phyloP scores from a whole-genome alignment of 2,329 filamentous ascomycete species.

The Fusarium sp. region DNA sequence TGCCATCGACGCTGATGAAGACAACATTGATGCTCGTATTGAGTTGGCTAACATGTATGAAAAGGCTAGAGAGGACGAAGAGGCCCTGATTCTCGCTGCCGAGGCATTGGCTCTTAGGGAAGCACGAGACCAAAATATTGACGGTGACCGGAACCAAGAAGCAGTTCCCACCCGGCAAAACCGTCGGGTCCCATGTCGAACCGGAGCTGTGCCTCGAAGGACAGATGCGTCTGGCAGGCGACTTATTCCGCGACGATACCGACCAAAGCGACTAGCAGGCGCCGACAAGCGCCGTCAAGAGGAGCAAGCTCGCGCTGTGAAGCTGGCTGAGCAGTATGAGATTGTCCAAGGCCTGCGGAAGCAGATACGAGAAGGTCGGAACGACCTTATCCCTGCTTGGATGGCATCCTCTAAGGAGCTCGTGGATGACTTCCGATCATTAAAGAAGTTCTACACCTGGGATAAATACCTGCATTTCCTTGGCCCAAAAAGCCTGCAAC shows the following conservation, averaged over 20 bases:
- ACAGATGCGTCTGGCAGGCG: conserved; percentile 31
- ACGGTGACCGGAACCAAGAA: conserved; percentile 4
- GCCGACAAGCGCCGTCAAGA: conserved; percentile 59
- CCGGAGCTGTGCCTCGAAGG: conserved; percentile 18
- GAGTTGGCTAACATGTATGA: conserved; percentile 89
- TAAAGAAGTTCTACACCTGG: conserved; percentile 75
- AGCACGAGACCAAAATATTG: conserved; percentile 51
- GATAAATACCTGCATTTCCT: conserved; percentile 73
- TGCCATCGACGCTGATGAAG: conserved; percentile 77
- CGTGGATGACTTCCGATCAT: conserved; percentile 72
- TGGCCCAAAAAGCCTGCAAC: conserved; percentile 50
- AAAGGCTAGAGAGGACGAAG: conserved; percentile 76
- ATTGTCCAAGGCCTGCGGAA: conserved; percentile 57
- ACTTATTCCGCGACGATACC: conserved; percentile 55
- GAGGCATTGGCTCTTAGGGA: conserved; percentile 77
- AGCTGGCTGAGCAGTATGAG: conserved; percentile 57
- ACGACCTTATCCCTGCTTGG: conserved; percentile 63
- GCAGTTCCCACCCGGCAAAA: conserved; percentile 7
- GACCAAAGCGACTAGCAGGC: conserved; percentile 60
- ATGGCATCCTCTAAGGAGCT: conserved; percentile 70
- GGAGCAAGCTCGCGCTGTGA: conserved; percentile 56
- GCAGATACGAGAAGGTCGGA: conserved; percentile 56
- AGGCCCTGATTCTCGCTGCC: conserved; percentile 81
- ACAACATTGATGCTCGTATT: conserved; percentile 80
- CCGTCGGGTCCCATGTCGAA: conserved; percentile 27